Base-by-base conservation (phyloP, 208 protist species). In the Trypanosoma melophagium region DNA sequence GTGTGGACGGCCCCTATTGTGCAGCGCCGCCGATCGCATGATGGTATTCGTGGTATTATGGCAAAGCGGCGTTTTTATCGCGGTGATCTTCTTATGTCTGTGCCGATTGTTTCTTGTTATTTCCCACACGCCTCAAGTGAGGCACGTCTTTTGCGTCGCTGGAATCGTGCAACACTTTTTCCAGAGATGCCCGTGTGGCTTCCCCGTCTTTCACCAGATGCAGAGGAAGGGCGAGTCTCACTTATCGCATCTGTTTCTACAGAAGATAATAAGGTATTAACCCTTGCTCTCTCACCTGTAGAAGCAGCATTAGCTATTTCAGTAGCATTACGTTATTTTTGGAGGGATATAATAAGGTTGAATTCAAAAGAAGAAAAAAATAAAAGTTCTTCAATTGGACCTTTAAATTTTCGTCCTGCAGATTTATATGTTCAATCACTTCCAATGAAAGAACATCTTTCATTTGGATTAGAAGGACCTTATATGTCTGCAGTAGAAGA, bases 321-420 rank as follows among this genome's bases (percentile, higher is more conserved):
- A 21, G 70, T 88, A 1, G 83, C 86, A 1, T 51, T 93, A 19
- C 90, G 86, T 25, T 92, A 89, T 66, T 96, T 96, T 71, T 94
- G 80, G 63, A 12, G 52, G 2, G 45, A 57, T 0, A 60, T 54
- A 57, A 53, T 71, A 16, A 65, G 63, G 2, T 44, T 87, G 19
- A 63, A 65, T 22, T 14, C 44, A 22, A 38, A 58, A 16, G 51
- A 63, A 28, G 60, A 53, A 9, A 12, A 9, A 42, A 60, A 52
- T 13, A 74, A 52, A 24, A 50, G 28, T 35, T 35, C 28, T 35
- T 35, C 54, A 7, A 13, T 69, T 4, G 60, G 69, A 24, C 69
- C 61, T 13, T 1, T 52, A 49, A 55, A 16, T 13, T 63, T 55
- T 52, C 64, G 41, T 31, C 17, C 76, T 4, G 76, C 79, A 3